Evolutionary conservation across 306 rosid genomes (phyloP), one percentile per base, ranked within the genome.

Genomic region (Herpetospermum pedunculosum): DNA sequence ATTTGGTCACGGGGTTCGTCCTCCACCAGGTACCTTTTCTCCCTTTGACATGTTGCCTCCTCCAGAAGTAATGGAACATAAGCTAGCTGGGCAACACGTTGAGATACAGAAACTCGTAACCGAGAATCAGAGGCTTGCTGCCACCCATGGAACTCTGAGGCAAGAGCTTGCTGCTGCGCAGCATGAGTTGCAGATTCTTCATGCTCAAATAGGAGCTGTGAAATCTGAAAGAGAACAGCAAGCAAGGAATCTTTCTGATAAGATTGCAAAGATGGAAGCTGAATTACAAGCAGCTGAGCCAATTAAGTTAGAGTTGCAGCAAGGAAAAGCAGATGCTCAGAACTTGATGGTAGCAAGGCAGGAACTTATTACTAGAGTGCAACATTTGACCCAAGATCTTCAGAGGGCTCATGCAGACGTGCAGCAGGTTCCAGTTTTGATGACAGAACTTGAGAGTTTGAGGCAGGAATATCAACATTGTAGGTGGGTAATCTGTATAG

Each of bases 381-480:
- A 91, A 74, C 90, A 89, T 28, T 76, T 91, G 81, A 71, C 64
- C 80, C 92, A 88, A 76, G 98, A 94, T 72, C 88, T 91, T 81
- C 96, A 85, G 77, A 87, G 96, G 84, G 86, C 86, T 16, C 98
- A 94, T 65, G 40, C 50, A 3, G 97, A 94, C 26, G 92, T 83
- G 59, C 92, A 84, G 84, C 95, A 88, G 81, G 79, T 94, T 76
- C 98, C 96, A 5, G 92, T 83, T 59, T 81, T 91, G 18, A 77
- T 91, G 47, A 21, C 89, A 8, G 96, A 89, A 81, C 88, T 94
- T 43, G 98, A 94, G 21, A 75, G 79, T 38, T 94, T 88, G 73
- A 83, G 96, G 77, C 92, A 88, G 81, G 97, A 94, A 58, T 91
- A 94, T 83, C 96, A 94, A 83, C 96, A 85, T 76, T 89, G 96